Base-by-base conservation (phyloP, 352 stramenopile species). In the Pythium phragmiticola region DNA sequence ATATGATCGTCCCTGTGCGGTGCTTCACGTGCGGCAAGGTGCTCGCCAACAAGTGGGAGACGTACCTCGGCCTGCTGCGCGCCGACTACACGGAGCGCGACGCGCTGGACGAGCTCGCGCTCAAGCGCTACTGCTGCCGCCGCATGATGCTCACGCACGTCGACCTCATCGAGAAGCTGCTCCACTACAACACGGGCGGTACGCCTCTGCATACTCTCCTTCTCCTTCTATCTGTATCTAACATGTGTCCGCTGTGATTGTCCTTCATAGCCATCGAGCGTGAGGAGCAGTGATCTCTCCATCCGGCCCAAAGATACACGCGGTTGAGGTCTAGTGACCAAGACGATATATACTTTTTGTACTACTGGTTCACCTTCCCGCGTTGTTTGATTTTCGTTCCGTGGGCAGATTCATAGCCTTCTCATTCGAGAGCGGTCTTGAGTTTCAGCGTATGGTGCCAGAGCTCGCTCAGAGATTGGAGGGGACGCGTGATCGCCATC, bases 21-120 rank as follows among this genome's bases (percentile, higher is more conserved):
- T 99, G 97, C 87, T 99, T 99, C 82, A 99, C 97, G 57, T 99
- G 97, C 80, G 97, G 97, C 68, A 99, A 99, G 81, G 94, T 99
- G 72, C 98, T 99, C 75, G 98, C 97, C 55, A 99, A 99, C 85
- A 99, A 99, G 84, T 99, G 96, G 95, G 97, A 99, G 79, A 98
- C 94, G 11, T 99, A 99, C 81, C 82, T 99, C 34, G 90, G 95
- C 68, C 82, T 99, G 54, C 79, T 99, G 55, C 90, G 98, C 63
- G 92, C 94, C 33, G 96, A 99, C 82, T 98, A 98, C 78, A 98
- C 95, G 14, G 97, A 99, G 74, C 93, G 96, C 57, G 96, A 99
- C 69, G 97, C 97, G 41, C 78, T 99, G 46, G 96, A 99, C 78
- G 95, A 99, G 78, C 82, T 99, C 33, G 98, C 96, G 54, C 87